A percentile compares a stretch with the other conserved stretches of the same genome.
These are phyloP conservation scores for Termitomyces sp. DNA, from an alignment of 768 basidiomycete species.

Conservation along the genomic window DNA sequence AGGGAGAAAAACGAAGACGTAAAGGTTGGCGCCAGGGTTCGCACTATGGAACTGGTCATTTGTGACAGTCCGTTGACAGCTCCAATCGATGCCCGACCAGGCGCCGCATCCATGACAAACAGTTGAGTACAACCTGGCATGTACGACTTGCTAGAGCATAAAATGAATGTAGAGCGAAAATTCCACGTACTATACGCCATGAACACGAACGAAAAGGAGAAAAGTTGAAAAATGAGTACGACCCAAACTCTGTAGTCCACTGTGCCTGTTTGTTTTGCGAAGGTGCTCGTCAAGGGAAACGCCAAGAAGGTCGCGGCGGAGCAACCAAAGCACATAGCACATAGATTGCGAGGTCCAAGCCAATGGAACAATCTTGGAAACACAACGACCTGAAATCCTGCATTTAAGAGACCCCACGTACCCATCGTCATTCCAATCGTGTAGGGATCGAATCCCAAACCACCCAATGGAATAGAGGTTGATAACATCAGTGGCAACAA, in stretches of 20 bases:
- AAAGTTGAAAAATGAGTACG: conserved; percentile 26
- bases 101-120: conserved; percentile 16
- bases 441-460: conserved; percentile 39
- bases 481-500: conserved; percentile 47
- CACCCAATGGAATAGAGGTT: conserved; percentile 41
- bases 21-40: conserved; percentile 50
- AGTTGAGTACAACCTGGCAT: conserved; percentile 15
- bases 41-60: conserved; percentile 44
- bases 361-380: conserved; percentile 30
- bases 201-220: conserved; percentile 27
- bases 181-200: conserved; percentile 34
- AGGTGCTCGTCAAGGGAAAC: conserved; percentile 37
- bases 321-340: conserved; percentile 27
- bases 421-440: conserved; percentile 41
- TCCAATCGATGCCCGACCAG: conserved; percentile 11
- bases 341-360: conserved; percentile 36
- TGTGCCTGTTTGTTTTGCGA: conserved; percentile 28
- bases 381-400: conserved; percentile 32
- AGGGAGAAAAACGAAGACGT: conserved; percentile 19
- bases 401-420: conserved; percentile 34
- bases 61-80: conserved; percentile 57
- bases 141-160: background rate
- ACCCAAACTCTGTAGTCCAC: conserved; percentile 29
- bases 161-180: background rate
- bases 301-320: conserved; percentile 27